phyloP scores from a whole-genome alignment of 345 rosid species.

The Camelina neglecta region DNA sequence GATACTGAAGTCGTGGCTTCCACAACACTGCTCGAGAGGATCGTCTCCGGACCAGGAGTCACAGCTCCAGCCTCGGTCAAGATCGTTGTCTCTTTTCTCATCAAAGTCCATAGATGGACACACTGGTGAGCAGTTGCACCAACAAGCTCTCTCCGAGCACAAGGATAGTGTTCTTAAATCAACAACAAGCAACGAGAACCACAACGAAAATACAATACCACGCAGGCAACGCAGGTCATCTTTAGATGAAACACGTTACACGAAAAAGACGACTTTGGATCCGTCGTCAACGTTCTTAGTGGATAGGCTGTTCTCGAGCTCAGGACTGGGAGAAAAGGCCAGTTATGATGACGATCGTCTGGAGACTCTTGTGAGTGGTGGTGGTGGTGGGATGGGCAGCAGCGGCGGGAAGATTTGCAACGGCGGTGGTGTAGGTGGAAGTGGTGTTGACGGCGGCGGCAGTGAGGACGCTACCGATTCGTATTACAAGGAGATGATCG shows the following conservation, averaged over 20 bases:
- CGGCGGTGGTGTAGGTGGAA: slow-evolving; percentile 41
- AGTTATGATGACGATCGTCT: slow-evolving; percentile 21
- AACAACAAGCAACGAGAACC: slow-evolving; percentile 18
- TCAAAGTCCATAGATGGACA: slow-evolving; percentile 45
- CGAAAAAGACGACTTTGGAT: slow-evolving; percentile 15
- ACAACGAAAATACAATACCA: slow-evolving; percentile 1
- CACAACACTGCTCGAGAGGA: slow-evolving; percentile 43
- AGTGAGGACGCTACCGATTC: slow-evolving; percentile 54
- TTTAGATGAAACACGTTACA: slow-evolving; percentile 30
- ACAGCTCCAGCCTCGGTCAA: slow-evolving; percentile 47
- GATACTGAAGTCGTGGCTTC: slow-evolving; percentile 60
- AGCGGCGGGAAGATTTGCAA: slow-evolving; percentile 47
- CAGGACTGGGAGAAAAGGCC: slow-evolving; percentile 51
- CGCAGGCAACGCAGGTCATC: slow-evolving; percentile 33
- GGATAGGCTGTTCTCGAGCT: slow-evolving; percentile 52
- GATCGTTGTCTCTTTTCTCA: slow-evolving; percentile 47
- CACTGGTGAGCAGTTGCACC: slow-evolving; percentile 40
- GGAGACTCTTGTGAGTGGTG: slow-evolving; percentile 35
- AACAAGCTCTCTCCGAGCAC: slow-evolving; percentile 41
- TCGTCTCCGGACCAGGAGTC: slow-evolving; percentile 58
- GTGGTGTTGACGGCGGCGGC: slow-evolving; percentile 43
- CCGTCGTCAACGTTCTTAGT: slow-evolving; percentile 23
- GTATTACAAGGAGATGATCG: slow-evolving; percentile 67
- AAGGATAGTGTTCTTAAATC: slow-evolving; percentile 31
- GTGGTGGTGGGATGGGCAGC: slow-evolving; percentile 43